A percentile compares a stretch with the other conserved stretches of the same genome.
Evolutionary conservation across 768 basidiomycete species (phyloP).

Genomic region (Boletales sp.): DNA sequence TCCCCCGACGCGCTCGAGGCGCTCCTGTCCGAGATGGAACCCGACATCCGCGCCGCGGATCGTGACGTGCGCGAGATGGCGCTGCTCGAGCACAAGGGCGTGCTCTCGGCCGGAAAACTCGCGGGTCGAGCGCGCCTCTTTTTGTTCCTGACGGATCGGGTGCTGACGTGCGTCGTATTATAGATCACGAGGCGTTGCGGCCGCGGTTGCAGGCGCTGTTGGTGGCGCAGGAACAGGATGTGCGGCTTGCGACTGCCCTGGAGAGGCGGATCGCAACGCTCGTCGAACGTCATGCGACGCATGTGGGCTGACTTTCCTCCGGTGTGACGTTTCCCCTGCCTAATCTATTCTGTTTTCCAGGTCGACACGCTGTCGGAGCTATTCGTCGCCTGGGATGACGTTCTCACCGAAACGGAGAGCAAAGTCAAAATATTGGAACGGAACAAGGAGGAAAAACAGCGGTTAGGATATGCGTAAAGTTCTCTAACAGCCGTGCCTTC

Average conservation of each 20-base stretch:
- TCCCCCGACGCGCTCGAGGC: constrained; percentile 66
- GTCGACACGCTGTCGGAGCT: constrained; percentile 79
- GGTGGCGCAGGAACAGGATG: constrained; percentile 56
- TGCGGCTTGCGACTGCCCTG: constrained; percentile 50
- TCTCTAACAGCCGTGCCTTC: too few species aligned
- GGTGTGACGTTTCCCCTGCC: background rate
- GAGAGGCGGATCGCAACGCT: constrained; percentile 64
- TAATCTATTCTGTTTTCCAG: constrained; percentile 32
- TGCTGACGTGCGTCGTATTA: constrained; percentile 1
- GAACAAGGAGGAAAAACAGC: constrained; percentile 54
- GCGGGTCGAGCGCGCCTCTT: constrained; percentile 37
- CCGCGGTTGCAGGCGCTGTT: constrained; percentile 65
- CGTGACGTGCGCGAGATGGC: constrained; percentile 79
- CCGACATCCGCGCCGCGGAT: constrained; percentile 79
- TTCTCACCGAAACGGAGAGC: constrained; percentile 63
- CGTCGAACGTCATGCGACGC: constrained; percentile 66
- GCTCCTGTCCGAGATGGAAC: constrained; percentile 74
- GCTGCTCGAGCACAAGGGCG: constrained; percentile 63
- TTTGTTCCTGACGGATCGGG: background rate
- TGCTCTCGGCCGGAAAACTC: constrained; percentile 69
- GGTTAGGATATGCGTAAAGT: constrained; percentile 53
- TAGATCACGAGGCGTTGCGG: constrained; percentile 62
- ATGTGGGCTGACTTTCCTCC: constrained; percentile 41
- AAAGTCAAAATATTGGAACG: constrained; percentile 55
- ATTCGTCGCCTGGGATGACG: constrained; percentile 84